Evolutionary conservation across 2,329 filamentous ascomycete genomes (phyloP).

Genomic region (Ophiostoma populinum): DNA sequence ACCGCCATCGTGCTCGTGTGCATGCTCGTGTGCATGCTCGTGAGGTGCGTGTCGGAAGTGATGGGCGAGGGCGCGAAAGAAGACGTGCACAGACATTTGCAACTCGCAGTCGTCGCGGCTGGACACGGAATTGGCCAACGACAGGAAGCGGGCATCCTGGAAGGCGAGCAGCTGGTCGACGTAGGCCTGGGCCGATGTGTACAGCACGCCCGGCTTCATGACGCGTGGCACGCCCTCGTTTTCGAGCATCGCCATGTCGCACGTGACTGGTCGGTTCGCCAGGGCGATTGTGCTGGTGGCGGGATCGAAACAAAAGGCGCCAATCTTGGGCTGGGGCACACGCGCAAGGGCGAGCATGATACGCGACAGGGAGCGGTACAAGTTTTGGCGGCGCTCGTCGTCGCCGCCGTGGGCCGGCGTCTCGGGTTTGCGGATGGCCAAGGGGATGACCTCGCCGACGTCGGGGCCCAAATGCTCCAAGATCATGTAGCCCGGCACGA

Average conservation of each 20-base stretch:
- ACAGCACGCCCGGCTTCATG: no score
- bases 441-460: neutral
- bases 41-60: no score
- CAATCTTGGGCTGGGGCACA: conserved; percentile 15
- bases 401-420: neutral
- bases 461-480: conserved; percentile 5
- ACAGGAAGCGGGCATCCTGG: conserved; percentile 14
- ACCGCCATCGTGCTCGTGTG: neutral
- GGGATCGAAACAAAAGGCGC: conserved; percentile 13
- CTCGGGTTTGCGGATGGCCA: neutral
- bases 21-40: no score
- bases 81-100: conserved; percentile 13
- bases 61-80: neutral
- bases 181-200: conserved; percentile 16
- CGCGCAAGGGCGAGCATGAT: conserved; percentile 17
- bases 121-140: conserved; percentile 12
- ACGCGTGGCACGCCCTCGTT: conserved; percentile 16
- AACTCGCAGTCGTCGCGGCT: conserved; percentile 13
- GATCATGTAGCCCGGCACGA: conserved; percentile 5
- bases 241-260: conserved; percentile 16
- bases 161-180: conserved; percentile 15
- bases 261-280: conserved; percentile 8
- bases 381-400: conserved; percentile 4
- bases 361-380: conserved; percentile 2
- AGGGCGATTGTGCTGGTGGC: conserved; percentile 12